These are phyloP conservation scores for Scutellaria barbata DNA, from an alignment of 257 asterid species.

Conservation along the genomic window DNA sequence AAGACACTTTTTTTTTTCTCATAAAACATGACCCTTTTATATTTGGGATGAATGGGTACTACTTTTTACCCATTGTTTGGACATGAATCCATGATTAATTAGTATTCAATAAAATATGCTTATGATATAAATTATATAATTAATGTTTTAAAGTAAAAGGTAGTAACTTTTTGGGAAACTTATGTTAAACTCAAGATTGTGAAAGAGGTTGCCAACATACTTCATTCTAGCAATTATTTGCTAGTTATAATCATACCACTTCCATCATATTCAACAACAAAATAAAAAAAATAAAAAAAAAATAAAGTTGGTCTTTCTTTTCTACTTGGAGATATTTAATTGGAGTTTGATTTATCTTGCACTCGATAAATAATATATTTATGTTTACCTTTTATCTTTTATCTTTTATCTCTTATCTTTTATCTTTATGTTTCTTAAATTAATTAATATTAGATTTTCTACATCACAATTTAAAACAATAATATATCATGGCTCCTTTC, in stretches of 20 bases:
- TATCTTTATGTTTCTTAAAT: too few species aligned
- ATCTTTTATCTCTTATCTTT: too few species aligned
- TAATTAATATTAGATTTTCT: too few species aligned
- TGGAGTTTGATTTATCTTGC: too few species aligned
- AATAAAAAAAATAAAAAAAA: background rate
- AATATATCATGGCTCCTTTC: slow-evolving; percentile 1
- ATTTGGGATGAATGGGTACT: background rate
- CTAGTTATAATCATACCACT: slow-evolving; percentile 8
- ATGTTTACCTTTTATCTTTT: too few species aligned
- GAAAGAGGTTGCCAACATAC: slow-evolving; percentile 25
- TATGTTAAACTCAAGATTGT: slow-evolving; percentile 32
- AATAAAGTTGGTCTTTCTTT: background rate
- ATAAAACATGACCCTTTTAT: too few species aligned
- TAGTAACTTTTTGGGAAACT: slow-evolving; percentile 2
- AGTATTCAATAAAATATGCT: slow-evolving; percentile 31
- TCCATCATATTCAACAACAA: background rate
- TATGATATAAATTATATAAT: slow-evolving; percentile 4
- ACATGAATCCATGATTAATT: slow-evolving; percentile 26
- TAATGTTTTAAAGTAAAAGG: background rate
- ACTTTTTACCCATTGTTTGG: slow-evolving; percentile 24
- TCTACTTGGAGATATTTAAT: too few species aligned
- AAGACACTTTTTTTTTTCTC: too few species aligned
- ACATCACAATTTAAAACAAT: background rate
- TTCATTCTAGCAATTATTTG: slow-evolving; percentile 9
- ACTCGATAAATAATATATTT: too few species aligned